Conservation (phyloP, 768 basidiomycete species). For the Lentinula raphanica region DNA sequence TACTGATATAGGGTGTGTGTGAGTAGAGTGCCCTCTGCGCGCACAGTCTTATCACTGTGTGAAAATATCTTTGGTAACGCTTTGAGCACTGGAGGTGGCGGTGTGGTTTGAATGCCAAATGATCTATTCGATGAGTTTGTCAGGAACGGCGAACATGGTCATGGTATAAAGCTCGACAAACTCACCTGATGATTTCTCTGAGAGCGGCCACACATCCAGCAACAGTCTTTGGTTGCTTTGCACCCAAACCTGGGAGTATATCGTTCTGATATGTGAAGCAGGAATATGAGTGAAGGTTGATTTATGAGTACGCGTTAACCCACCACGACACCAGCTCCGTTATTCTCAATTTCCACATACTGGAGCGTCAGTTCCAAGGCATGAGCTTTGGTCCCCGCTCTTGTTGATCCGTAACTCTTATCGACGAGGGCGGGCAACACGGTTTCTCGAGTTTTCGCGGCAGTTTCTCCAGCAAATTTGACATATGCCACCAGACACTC, state of each 20-base stretch:
- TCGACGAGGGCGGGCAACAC: conserved; percentile 93
- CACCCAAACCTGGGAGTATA: conserved; percentile 75
- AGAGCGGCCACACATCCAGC: conserved; percentile 72
- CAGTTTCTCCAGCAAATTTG: conserved; percentile 87
- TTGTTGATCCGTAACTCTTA: conserved; percentile 88
- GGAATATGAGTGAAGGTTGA: conserved; percentile 18
- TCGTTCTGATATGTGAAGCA: conserved; percentile 55
- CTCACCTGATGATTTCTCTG: conserved; percentile 82
- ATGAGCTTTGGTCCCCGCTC: conserved; percentile 85
- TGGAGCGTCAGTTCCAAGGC: conserved; percentile 81
- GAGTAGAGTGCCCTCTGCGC: conserved; percentile 82
- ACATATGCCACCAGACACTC: conserved; percentile 84
- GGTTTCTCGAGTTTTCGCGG: conserved; percentile 71
- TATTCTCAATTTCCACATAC: conserved; percentile 92
- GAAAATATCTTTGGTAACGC: conserved; percentile 88
- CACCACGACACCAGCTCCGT: conserved; percentile 83
- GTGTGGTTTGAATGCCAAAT: conserved; percentile 75
- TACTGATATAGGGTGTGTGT: conserved; percentile 77
- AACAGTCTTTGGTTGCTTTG: conserved; percentile 94
- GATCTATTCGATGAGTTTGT: conserved; percentile 39
- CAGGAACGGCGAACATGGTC: not conserved
- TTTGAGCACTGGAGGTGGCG: conserved; percentile 79
- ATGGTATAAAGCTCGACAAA: conserved; percentile 1
- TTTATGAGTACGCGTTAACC: conserved; percentile 29
- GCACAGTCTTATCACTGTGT: conserved; percentile 92